These are phyloP conservation scores for Teratosphaeria nubilosa DNA, from an alignment of 2,329 filamentous ascomycete genomes.

Conservation along the genomic window DNA sequence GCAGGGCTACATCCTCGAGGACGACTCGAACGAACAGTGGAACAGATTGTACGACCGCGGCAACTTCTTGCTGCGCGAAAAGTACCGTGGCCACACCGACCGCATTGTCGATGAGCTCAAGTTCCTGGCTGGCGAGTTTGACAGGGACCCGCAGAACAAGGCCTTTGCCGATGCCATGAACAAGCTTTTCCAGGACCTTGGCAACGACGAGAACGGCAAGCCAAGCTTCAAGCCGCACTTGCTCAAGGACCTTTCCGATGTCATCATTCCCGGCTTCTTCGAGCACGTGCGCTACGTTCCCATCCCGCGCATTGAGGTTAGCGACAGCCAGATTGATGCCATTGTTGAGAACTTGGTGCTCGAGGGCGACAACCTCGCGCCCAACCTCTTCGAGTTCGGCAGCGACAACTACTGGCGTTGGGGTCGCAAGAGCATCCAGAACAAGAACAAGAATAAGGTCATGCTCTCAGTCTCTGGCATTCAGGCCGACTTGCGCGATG, in stretches of 20 bases:
- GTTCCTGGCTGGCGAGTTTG: constrained; percentile 81
- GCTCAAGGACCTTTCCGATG: constrained; percentile 74
- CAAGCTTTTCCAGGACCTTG: constrained; percentile 84
- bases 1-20: constrained; percentile 83
- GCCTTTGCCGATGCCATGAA: constrained; percentile 64
- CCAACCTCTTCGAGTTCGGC: constrained; percentile 78
- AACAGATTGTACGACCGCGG: constrained; percentile 76
- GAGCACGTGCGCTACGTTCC: constrained; percentile 84
- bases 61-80: constrained; percentile 74
- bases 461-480: constrained; percentile 81
- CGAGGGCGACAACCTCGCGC: constrained; percentile 93
- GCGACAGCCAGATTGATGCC: constrained; percentile 71
- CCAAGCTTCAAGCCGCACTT: constrained; percentile 85
- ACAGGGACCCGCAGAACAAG: constrained; percentile 77
- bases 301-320: constrained; percentile 87
- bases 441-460: constrained; percentile 71
- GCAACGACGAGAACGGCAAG: constrained; percentile 76
- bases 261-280: constrained; percentile 74
- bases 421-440: constrained; percentile 79
- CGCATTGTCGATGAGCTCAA: constrained; percentile 81
- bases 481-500: constrained; percentile 80
- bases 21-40: constrained; percentile 71
- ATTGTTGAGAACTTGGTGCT: constrained; percentile 91
- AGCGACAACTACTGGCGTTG: constrained; percentile 93
- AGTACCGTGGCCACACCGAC: constrained; percentile 78